Base-by-base conservation (phyloP, 768 basidiomycete species). In the Suillus bovinus region DNA sequence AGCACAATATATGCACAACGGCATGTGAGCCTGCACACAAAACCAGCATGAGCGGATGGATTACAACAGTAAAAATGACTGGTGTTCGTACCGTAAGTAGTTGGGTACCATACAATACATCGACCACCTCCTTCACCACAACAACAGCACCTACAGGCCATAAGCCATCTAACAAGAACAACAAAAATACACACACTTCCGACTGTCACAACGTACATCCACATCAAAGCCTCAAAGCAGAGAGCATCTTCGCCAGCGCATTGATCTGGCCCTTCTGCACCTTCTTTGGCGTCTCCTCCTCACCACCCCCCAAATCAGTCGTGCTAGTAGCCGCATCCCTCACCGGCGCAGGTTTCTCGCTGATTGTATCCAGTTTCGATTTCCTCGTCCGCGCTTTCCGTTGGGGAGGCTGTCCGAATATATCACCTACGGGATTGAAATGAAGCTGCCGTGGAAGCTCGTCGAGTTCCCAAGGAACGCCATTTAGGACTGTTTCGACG, bases 221-320 rank as follows among this genome's bases (percentile, higher is more conserved):
- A 11, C n/a, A 17, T 59, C 65, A 90, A 70, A 87, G 87, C 70
- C 89, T 82, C 76, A 92, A 75, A 58, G 90, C 89, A 61, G 88
- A 92, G 62, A 95, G 79, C 91, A 96, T 93, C 87, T 95, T 95
- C 62, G 93, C 93, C 69, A 96, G 80, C 46, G 91, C 85, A 69
- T 88, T 88, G 78, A 94, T 94, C 80, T 95, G 94, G 54, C 89
- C 91, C 76, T 89, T 94, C 79, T 93, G 88, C 70, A 91, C 89
- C 78, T 90, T 93, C 82, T 91, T 78, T 58, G 85, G 84, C 55
- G 77, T 77, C 55, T 81, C 79, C 38, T 83, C 81, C 31, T 61
- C 58, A 39, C 60, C 84, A 56, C 80, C 79, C 54, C 77, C 76
- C 16, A 91, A 83, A 70, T 92, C 91, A 41, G 87, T 88, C 58